Conservation (phyloP, 768 basidiomycete species). For the Russula abietina region DNA sequence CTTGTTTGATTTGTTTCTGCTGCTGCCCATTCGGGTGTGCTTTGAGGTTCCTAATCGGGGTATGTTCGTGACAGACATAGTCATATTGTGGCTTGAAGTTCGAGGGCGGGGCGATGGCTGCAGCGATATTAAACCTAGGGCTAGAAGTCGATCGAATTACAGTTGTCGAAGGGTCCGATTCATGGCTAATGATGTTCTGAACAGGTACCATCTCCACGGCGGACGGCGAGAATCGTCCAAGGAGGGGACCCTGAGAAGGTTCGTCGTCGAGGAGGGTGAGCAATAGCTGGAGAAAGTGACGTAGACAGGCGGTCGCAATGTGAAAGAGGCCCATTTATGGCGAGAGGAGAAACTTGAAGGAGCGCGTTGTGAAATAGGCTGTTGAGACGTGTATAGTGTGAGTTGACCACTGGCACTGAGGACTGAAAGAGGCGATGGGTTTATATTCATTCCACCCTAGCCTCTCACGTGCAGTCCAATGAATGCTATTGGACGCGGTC, state of each 20-base stretch:
- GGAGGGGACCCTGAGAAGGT: slow-evolving; percentile 18
- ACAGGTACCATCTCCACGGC: slow-evolving; percentile 8
- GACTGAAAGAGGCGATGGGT: neutral
- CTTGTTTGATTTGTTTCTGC: neutral
- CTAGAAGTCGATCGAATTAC: neutral
- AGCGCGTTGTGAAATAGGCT: slow-evolving; percentile 10
- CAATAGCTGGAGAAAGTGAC: slow-evolving; percentile 21
- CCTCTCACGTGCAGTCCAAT: slow-evolving; percentile 8
- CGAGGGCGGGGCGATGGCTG: neutral
- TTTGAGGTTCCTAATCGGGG: neutral
- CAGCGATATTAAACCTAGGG: neutral
- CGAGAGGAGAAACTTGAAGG: neutral
- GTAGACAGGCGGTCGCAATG: slow-evolving; percentile 17
- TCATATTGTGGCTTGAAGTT: neutral
- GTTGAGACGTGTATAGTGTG: slow-evolving; percentile 12
- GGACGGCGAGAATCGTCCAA: slow-evolving; percentile 15
- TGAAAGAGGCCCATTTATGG: slow-evolving; percentile 19
- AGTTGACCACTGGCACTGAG: neutral
- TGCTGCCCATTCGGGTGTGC: neutral
- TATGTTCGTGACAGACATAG: neutral
- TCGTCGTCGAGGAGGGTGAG: slow-evolving; percentile 21
- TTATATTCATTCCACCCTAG: slow-evolving; percentile 10
- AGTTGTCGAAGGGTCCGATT: neutral
- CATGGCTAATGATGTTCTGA: neutral
- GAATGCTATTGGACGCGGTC: no score